Conservation (phyloP, 2,329 filamentous ascomycete species). For the Fonsecaea multimorphosa region DNA sequence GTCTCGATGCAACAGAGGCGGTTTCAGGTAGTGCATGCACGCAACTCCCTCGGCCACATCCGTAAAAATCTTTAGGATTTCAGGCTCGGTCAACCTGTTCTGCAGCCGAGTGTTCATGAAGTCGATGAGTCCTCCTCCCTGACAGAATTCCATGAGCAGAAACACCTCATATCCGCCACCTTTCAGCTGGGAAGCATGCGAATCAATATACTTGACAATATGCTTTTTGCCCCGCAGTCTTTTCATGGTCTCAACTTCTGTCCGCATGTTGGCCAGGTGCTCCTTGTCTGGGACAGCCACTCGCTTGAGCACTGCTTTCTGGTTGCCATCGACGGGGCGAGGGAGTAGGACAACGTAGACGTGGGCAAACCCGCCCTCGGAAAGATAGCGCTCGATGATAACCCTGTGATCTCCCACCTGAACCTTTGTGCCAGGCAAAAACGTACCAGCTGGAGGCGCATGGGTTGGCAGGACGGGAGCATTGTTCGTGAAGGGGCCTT, state of each 20-base stretch:
- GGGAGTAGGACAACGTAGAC: conserved; percentile 94
- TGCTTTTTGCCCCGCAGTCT: conserved; percentile 94
- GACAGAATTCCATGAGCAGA: conserved; percentile 96
- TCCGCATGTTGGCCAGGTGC: conserved; percentile 92
- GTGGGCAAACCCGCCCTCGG: conserved; percentile 96
- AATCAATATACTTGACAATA: conserved; percentile 98
- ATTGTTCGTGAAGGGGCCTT: conserved; percentile 32
- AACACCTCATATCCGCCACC: conserved; percentile 98
- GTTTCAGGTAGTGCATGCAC: conserved; percentile 98
- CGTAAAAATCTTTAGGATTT: conserved; percentile 95
- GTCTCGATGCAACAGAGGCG: conserved; percentile 88
- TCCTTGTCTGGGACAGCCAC: conserved; percentile 97
- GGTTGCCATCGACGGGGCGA: conserved; percentile 75
- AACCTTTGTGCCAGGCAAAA: conserved; percentile 92
- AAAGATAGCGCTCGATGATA: conserved; percentile 94
- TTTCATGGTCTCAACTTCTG: conserved; percentile 99
- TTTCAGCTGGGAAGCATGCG: conserved; percentile 90
- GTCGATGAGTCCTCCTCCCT: conserved; percentile 93
- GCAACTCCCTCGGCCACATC: conserved; percentile 96
- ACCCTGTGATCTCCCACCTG: conserved; percentile 92
- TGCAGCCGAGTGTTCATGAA: conserved; percentile 99
- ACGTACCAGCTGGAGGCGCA: conserved; percentile 74
- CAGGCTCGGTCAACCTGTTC: conserved; percentile 93
- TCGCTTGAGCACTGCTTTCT: conserved; percentile 86
- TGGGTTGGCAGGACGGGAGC: conserved; percentile 42